phyloP scores from a whole-genome alignment of 2,329 filamentous ascomycete genomes.

The Clarireedia hainanense region DNA sequence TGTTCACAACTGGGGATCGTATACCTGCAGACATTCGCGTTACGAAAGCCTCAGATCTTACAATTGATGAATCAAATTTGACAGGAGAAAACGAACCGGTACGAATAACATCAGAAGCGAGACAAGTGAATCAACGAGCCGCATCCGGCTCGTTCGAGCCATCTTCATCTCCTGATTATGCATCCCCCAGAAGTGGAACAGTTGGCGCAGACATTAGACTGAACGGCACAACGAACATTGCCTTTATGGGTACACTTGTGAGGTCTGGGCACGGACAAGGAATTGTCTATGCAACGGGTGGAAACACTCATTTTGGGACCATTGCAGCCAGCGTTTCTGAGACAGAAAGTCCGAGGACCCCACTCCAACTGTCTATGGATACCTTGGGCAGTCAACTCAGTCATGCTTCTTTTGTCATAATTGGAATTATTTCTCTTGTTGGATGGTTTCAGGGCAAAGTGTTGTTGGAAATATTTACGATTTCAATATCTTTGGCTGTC shows the following conservation, averaged over 20 bases:
- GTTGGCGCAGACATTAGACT: constrained; percentile 59
- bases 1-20: constrained; percentile 92
- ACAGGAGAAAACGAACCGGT: constrained; percentile 96
- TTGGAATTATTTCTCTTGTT: constrained; percentile 84
- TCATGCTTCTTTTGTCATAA: constrained; percentile 93
- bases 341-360: constrained; percentile 91
- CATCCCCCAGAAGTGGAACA: constrained; percentile 48
- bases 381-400: constrained; percentile 92
- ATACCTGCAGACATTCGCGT: constrained; percentile 95
- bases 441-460: constrained; percentile 86
- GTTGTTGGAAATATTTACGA: constrained; percentile 91
- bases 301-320: constrained; percentile 88
- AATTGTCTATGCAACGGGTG: constrained; percentile 93
- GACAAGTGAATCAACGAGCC: constrained; percentile 25
- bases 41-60: constrained; percentile 79
- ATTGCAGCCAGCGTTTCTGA: constrained; percentile 91
- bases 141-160: constrained; percentile 28
- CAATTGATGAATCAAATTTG: constrained; percentile 93
- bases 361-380: constrained; percentile 94
- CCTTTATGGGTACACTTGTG: constrained; percentile 95
- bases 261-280: constrained; percentile 93
- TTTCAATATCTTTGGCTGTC: constrained; percentile 92
- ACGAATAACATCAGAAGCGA: constrained; percentile 63
- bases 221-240: constrained; percentile 80
- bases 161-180: constrained; percentile 49